Base-by-base conservation (phyloP, 148 eudicot species). In the Vaccinium darrowii region DNA sequence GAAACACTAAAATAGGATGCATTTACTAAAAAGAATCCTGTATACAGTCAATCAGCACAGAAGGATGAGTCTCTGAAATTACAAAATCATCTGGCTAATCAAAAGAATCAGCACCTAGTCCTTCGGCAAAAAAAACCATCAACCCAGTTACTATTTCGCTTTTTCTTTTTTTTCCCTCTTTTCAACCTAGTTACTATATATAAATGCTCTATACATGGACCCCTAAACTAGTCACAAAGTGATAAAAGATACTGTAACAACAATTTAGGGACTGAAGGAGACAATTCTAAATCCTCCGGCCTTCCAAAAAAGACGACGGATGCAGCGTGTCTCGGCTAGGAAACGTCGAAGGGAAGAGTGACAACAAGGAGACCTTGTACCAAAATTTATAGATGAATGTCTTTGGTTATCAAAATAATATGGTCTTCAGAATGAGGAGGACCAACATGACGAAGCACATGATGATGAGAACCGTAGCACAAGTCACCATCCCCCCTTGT, bases 381-480 rank as follows among this genome's bases (percentile, higher is more conserved):
- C 10, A 9, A 56, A n/a, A 54, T 51, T 30, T 39, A 52, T 14
- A 67, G 11, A 57, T 33, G 13, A 49, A 6, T 25, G 50, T 14
- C 52, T 74, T 81, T 3, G 12, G 23, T 12, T 69, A 76, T 88
- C 78, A 92, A n/a, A 91, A 91, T 77, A 96, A 7, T 83, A 95
- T 94, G 81, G 87, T 88, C 91, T 96, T 96, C 57, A 96, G 85
- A 83, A 96, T 81, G 62, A 96, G 88, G 86, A 96, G 95, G 76
- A 93, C 90, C 86, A 96, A 84, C 99, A 96, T 94, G 69, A 93
- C 89, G 36, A 93, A 92, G 89, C 99, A 96, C 99, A 96, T 93
- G 75, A 96, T 94, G 51, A 96, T 88, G 81, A 96, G 98, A 84
- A 88, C 71, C 27, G 98, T 91, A 30, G 95, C 99, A 81, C 99